phyloP scores from a whole-genome alignment of 306 rosid genomes.

The Luffa acutangula region DNA sequence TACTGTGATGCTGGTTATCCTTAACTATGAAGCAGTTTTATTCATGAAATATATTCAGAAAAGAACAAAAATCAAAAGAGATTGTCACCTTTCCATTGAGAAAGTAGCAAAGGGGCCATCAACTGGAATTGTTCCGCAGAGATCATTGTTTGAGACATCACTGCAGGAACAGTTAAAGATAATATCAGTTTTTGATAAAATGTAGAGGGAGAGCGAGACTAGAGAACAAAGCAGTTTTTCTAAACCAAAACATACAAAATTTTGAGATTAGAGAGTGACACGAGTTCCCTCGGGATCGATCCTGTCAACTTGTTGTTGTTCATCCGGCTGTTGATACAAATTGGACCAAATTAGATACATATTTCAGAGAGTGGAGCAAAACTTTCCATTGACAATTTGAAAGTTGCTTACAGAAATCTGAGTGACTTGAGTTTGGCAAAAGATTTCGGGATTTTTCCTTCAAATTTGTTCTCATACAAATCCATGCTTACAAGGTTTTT shows the following conservation, averaged over 20 bases:
- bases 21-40: not conserved
- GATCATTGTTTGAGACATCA: conserved; percentile 78
- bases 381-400: not conserved
- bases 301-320: conserved; percentile 74
- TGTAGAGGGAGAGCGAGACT: not conserved
- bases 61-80: not conserved
- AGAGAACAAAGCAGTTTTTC: not conserved
- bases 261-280: conserved; percentile 60
- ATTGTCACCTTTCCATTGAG: conserved; percentile 56
- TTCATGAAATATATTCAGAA: not conserved
- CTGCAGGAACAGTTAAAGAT: conserved; percentile 28
- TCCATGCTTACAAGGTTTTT: conserved; percentile 76
- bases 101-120: conserved; percentile 86
- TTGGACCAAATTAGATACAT: conserved; percentile 2
- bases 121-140: conserved; percentile 90
- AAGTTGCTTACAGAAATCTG: conserved; percentile 59
- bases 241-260: conserved; percentile 48
- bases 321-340: conserved; percentile 38
- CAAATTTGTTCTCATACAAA: conserved; percentile 68
- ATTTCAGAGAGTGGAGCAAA: not conserved
- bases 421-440: conserved; percentile 73
- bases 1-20: not conserved
- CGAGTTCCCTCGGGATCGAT: conserved; percentile 77
- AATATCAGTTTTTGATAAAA: not conserved
- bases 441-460: conserved; percentile 72